Conservation (phyloP, 495 filamentous ascomycete genomes). For the Daldinia decipiens region DNA sequence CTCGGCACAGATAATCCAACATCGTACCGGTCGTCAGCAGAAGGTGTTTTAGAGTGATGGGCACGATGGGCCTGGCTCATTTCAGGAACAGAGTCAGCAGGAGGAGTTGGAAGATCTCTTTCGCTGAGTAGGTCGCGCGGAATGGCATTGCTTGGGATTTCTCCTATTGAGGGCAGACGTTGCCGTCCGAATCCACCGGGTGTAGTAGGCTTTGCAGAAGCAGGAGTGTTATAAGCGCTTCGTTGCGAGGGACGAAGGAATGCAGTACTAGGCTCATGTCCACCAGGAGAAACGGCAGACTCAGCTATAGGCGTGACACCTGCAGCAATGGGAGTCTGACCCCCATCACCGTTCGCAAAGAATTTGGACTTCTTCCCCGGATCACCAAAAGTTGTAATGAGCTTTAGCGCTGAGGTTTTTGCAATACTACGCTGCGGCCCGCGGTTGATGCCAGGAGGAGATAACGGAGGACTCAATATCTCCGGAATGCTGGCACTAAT, state of each 20-base stretch:
- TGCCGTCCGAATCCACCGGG: constrained; percentile 74
- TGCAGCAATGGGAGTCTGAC: constrained; percentile 78
- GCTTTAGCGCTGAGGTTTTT: constrained; percentile 87
- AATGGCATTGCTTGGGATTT: constrained; percentile 63
- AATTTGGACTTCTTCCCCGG: constrained; percentile 70
- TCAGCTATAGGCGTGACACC: constrained; percentile 92
- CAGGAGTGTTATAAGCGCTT: constrained; percentile 69
- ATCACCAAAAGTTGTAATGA: constrained; percentile 89
- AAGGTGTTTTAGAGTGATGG: constrained; percentile 33
- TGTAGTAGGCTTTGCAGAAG: constrained; percentile 77
- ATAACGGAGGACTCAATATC: constrained; percentile 68
- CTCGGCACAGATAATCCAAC: constrained; percentile 47
- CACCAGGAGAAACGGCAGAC: constrained; percentile 82
- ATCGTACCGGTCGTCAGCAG: constrained; percentile 34
- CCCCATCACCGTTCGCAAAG: constrained; percentile 72
- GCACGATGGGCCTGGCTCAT: constrained; percentile 22
- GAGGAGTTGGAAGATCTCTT: constrained; percentile 46
- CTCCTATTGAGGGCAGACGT: constrained; percentile 85
- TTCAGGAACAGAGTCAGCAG: constrained; percentile 38
- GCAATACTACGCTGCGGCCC: constrained; percentile 68
- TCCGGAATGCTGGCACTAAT: constrained; percentile 60
- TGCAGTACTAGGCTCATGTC: constrained; percentile 69
- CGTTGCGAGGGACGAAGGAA: constrained; percentile 70
- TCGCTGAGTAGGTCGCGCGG: constrained; percentile 50
- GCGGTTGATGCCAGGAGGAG: constrained; percentile 59